phyloP scores from a whole-genome alignment of 2,329 filamentous ascomycete species.

The Colletotrichum endophyticum region DNA sequence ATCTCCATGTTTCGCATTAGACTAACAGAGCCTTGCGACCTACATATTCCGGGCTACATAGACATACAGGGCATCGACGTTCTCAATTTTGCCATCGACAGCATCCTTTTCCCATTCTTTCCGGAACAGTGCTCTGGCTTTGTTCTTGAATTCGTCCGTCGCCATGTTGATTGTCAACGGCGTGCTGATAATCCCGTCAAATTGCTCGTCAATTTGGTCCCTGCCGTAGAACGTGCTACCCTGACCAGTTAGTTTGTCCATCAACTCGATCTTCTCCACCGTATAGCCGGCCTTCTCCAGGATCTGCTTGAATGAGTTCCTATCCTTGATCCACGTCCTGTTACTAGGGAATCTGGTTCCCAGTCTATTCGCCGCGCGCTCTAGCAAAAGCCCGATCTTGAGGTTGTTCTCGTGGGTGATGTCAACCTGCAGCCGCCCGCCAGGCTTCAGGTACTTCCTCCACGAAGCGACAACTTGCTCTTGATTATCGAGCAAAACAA shows the following conservation, averaged over 20 bases:
- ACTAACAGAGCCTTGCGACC: not conserved
- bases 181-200: constrained; percentile 27
- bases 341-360: constrained; percentile 30
- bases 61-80: constrained; percentile 31
- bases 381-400: constrained; percentile 27
- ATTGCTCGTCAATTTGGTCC: constrained; percentile 32
- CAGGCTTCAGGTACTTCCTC: constrained; percentile 30
- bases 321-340: constrained; percentile 31
- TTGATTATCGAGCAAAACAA: constrained; percentile 34
- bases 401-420: constrained; percentile 35
- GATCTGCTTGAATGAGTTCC: constrained; percentile 29
- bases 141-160: constrained; percentile 25
- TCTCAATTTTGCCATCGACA: constrained; percentile 31
- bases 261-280: constrained; percentile 27
- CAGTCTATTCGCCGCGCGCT: constrained; percentile 28
- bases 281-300: constrained; percentile 30
- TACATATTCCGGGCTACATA: constrained; percentile 29
- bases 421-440: constrained; percentile 34
- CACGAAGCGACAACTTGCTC: constrained; percentile 30
- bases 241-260: constrained; percentile 30
- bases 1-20: not conserved
- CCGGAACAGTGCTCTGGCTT: constrained; percentile 29
- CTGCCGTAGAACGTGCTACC: constrained; percentile 25
- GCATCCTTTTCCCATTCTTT: constrained; percentile 34
- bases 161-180: constrained; percentile 22